Percentiles rank a stretch among this genome's conserved stretches.
Evolutionary conservation across 2,329 filamentous ascomycete species (phyloP).

Genomic region (Neofusicoccum kwambonambiense): DNA sequence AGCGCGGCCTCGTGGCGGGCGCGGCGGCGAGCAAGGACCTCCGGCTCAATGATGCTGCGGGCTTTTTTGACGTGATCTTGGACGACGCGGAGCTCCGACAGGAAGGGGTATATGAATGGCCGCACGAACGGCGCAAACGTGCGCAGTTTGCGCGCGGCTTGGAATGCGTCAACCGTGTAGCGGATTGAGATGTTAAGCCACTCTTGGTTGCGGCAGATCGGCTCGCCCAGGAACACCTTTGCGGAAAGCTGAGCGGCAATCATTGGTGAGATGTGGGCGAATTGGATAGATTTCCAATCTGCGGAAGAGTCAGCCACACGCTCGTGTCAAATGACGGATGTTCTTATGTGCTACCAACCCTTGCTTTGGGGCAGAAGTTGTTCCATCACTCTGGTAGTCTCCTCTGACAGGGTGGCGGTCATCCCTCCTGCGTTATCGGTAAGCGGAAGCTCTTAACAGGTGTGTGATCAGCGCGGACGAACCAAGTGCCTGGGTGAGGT

Average conservation of each 20-base stretch:
- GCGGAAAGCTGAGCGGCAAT: slow-evolving; percentile 33
- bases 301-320: not conserved
- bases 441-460: not conserved
- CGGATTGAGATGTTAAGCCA: slow-evolving; percentile 38
- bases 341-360: not conserved
- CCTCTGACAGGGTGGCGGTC: not conserved
- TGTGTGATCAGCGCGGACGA: too few relatives aligned
- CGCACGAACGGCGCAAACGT: slow-evolving; percentile 35
- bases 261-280: slow-evolving; percentile 38
- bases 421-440: not conserved
- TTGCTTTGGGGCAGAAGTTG: not conserved
- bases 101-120: slow-evolving; percentile 34
- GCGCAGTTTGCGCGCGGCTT: slow-evolving; percentile 35
- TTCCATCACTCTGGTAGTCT: not conserved
- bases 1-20: slow-evolving; percentile 18
- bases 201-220: slow-evolving; percentile 36
- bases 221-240: slow-evolving; percentile 40
- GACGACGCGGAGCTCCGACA: slow-evolving; percentile 29
- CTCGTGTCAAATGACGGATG: not conserved
- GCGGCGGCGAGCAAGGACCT: slow-evolving; percentile 29
- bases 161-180: slow-evolving; percentile 36
- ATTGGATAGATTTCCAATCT: slow-evolving; percentile 22
- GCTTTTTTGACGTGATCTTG: slow-evolving; percentile 31
- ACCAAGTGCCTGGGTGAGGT: not conserved
- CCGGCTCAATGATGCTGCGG: slow-evolving; percentile 35